phyloP scores from a whole-genome alignment of 495 filamentous ascomycete species.

The Cercophora samala region DNA sequence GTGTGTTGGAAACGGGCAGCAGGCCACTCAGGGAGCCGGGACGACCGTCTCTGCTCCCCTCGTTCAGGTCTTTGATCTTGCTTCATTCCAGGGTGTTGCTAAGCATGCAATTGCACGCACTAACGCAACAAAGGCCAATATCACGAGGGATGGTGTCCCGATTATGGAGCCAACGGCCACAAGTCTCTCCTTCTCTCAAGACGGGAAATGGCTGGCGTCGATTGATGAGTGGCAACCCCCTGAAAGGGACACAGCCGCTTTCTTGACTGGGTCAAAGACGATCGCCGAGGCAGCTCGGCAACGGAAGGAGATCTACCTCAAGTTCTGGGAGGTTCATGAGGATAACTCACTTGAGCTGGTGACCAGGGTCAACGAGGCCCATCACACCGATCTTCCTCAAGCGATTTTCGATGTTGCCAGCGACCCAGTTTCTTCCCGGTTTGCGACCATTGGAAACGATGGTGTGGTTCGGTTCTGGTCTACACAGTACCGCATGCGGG shows the following conservation, averaged over 20 bases:
- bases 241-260: constrained; percentile 55
- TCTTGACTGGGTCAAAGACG: constrained; percentile 38
- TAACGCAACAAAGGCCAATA: constrained; percentile 75
- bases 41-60: constrained; percentile 42
- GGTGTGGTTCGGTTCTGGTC: constrained; percentile 73
- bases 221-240: constrained; percentile 86
- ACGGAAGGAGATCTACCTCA: constrained; percentile 72
- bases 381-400: constrained; percentile 53
- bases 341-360: constrained; percentile 66
- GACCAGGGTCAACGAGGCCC: constrained; percentile 78
- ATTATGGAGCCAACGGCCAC: constrained; percentile 72
- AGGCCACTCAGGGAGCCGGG: constrained; percentile 38
- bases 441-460: constrained; percentile 83
- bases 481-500: constrained; percentile 58
- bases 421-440: constrained; percentile 61
- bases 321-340: constrained; percentile 82
- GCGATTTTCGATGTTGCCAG: constrained; percentile 67
- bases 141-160: constrained; percentile 62
- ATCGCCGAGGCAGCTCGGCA: constrained; percentile 41
- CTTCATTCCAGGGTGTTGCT: constrained; percentile 65
- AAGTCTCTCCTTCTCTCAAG: constrained; percentile 64
- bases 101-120: constrained; percentile 86
- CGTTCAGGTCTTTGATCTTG: constrained; percentile 78
- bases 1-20: constrained; percentile 48
- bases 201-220: constrained; percentile 89